phyloP scores from a whole-genome alignment of 306 rosid genomes.

The Carpinus fangiana region DNA sequence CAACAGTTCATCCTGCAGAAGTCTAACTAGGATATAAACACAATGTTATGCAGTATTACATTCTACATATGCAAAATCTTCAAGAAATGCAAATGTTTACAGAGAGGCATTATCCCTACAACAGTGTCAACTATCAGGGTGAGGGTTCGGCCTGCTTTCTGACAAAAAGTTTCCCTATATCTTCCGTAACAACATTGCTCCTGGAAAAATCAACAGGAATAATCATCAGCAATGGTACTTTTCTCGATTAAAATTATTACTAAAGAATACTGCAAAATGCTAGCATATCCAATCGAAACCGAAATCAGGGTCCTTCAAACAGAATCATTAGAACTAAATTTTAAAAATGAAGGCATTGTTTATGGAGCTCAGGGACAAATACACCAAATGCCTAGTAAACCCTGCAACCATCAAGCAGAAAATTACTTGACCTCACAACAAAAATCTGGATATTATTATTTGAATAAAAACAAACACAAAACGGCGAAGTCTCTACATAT shows the following conservation, averaged over 20 bases:
- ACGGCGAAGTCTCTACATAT: background rate
- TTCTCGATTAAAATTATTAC: background rate
- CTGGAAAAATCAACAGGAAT: constrained; percentile 49
- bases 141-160: constrained; percentile 51
- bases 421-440: background rate
- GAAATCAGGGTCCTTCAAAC: background rate
- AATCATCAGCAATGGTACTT: constrained; percentile 13
- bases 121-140: constrained; percentile 28
- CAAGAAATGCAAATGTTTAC: background rate
- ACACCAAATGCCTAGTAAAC: background rate
- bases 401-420: background rate
- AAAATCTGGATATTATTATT: background rate
- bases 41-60: constrained; percentile 18
- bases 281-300: background rate
- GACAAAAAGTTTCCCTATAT: constrained; percentile 84
- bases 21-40: constrained; percentile 15
- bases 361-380: background rate
- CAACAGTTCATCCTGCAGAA: too few relatives aligned
- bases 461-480: background rate
- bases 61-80: constrained; percentile 37
- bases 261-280: background rate
- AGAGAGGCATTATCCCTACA: constrained; percentile 13
- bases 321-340: background rate
- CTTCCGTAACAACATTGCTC: constrained; percentile 93
- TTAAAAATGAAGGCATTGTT: background rate